A percentile compares a stretch with the other conserved stretches of the same genome.
Evolutionary conservation across 2,329 filamentous ascomycete genomes (phyloP).

Genomic region (Fusarium cyanostomum): DNA sequence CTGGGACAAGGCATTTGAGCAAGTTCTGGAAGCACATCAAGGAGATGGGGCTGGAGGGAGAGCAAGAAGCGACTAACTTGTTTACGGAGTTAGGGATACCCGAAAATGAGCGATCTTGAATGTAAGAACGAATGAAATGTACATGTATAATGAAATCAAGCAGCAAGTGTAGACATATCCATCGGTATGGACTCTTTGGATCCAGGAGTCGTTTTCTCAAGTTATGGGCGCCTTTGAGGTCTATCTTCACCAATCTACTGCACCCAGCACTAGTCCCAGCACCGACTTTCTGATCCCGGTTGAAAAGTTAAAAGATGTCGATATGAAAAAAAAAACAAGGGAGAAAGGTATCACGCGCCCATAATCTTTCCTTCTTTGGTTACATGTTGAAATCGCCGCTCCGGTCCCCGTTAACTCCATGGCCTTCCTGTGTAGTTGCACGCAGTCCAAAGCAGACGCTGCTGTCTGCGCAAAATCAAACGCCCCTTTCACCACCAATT

Average conservation of each 20-base stretch:
- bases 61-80: slow-evolving; percentile 56
- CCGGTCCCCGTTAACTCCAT: slow-evolving; percentile 41
- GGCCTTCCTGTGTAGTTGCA: slow-evolving; percentile 21
- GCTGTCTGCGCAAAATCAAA: slow-evolving; percentile 32
- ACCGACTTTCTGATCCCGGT: slow-evolving; percentile 4
- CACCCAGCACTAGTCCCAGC: background rate
- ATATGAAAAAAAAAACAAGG: slow-evolving; percentile 30
- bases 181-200: background rate
- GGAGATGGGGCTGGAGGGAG: slow-evolving; percentile 68
- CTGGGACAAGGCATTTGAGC: slow-evolving; percentile 82
- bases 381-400: slow-evolving; percentile 39
- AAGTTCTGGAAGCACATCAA: slow-evolving; percentile 85
- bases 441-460: slow-evolving; percentile 20
- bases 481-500: slow-evolving; percentile 16
- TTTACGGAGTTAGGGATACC: slow-evolving; percentile 61
- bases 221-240: background rate
- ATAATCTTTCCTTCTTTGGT: slow-evolving; percentile 36
- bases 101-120: slow-evolving; percentile 16
- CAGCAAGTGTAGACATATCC: background rate
- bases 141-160: slow-evolving; percentile 6
- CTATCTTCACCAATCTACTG: slow-evolving; percentile 9
- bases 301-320: slow-evolving; percentile 11
- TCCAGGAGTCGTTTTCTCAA: background rate
- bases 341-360: slow-evolving; percentile 36
- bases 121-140: slow-evolving; percentile 8